phyloP scores from a whole-genome alignment of 768 basidiomycete genomes.

The Pulveroboletus sp. region DNA sequence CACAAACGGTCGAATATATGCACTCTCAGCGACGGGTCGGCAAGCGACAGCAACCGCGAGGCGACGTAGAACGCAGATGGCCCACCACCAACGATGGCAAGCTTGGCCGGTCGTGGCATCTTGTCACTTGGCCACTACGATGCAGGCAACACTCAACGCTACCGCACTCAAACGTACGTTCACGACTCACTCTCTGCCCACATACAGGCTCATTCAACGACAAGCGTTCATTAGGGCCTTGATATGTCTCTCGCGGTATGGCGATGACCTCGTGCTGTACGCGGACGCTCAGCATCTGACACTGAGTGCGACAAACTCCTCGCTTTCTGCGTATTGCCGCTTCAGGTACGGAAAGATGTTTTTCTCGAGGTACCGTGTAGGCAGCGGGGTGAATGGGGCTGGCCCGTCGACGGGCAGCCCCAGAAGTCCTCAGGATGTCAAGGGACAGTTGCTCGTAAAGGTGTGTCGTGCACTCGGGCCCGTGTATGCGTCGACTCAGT shows the following conservation, averaged over 20 bases:
- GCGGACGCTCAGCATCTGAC: slow-evolving; percentile 60
- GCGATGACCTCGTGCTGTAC: slow-evolving; percentile 73
- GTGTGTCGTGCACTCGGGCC: slow-evolving; percentile 33
- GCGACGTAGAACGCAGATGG: slow-evolving; percentile 98
- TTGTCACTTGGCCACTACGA: slow-evolving; percentile 23
- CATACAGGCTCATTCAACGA: slow-evolving; percentile 23
- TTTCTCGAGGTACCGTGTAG: slow-evolving; percentile 65
- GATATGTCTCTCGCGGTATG: slow-evolving; percentile 75
- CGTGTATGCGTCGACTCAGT: background rate
- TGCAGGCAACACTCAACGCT: slow-evolving; percentile 70
- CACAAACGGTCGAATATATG: slow-evolving; percentile 93
- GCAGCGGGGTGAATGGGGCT: slow-evolving; percentile 13
- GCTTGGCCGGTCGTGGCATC: slow-evolving; percentile 45
- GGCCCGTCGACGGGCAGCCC: slow-evolving; percentile 11
- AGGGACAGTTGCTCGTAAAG: slow-evolving; percentile 70
- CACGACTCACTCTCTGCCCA: slow-evolving; percentile 3
- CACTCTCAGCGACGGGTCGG: slow-evolving; percentile 45
- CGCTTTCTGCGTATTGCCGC: slow-evolving; percentile 78
- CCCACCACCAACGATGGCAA: slow-evolving; percentile 91
- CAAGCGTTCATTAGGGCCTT: slow-evolving; percentile 75
- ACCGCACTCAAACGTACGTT: slow-evolving; percentile 47
- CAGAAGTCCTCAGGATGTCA: slow-evolving; percentile 44
- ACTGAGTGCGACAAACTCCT: slow-evolving; percentile 74
- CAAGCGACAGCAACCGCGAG: slow-evolving; percentile 69
- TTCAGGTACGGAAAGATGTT: slow-evolving; percentile 68